phyloP scores from a whole-genome alignment of 805 yeast genomes.

The Sungouiella blattae region DNA sequence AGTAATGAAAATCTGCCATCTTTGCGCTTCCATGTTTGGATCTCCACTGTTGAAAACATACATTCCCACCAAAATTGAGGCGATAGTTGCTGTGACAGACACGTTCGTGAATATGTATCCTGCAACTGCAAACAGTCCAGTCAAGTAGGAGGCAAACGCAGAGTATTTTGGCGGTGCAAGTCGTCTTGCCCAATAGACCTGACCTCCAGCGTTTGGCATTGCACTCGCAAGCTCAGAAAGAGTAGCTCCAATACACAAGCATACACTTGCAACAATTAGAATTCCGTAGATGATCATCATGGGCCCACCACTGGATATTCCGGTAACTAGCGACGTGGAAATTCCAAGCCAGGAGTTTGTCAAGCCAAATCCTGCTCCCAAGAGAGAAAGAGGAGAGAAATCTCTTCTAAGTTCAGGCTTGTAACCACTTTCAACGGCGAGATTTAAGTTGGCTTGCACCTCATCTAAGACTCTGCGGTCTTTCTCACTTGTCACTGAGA shows the following conservation, averaged over 20 bases:
- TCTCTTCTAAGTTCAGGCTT: slow-evolving; percentile 19
- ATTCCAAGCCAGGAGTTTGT: not conserved
- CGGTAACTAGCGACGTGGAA: not conserved
- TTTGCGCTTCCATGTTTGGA: not conserved
- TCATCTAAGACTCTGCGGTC: not conserved
- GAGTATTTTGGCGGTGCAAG: not conserved
- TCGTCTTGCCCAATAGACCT: not conserved
- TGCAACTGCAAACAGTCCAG: not conserved
- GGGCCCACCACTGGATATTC: not conserved
- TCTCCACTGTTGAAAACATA: not conserved
- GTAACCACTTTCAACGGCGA: not conserved
- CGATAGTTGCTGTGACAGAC: not conserved
- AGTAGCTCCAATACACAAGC: not conserved
- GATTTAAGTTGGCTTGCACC: not conserved
- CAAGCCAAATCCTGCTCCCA: not conserved
- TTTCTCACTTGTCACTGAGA: too few species aligned
- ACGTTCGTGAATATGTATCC: not conserved
- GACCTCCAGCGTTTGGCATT: not conserved
- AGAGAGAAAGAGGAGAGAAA: slow-evolving; percentile 27
- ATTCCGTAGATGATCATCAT: not conserved
- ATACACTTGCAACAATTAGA: not conserved
- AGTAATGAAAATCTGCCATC: not conserved
- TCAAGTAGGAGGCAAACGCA: not conserved
- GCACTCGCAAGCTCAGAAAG: not conserved
- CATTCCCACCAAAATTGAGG: not conserved